Base-by-base conservation (phyloP, 116 monocot genomes). In the Dioscorea cayenensis region DNA sequence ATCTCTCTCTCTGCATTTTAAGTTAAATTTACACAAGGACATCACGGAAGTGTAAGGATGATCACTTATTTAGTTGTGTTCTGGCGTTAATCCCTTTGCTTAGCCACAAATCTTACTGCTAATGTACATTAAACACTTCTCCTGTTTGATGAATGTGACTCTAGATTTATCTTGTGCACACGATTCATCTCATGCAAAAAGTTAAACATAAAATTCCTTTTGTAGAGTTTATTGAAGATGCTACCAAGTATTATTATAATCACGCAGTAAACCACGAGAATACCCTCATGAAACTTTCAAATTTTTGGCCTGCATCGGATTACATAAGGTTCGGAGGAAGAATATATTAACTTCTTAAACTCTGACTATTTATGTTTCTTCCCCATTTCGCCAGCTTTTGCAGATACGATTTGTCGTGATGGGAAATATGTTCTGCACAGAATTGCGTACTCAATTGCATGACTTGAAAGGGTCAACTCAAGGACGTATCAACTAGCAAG, bases 391-490 rank as follows among this genome's bases (percentile, higher is more conserved):
- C 28, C 67, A 32, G 71, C 28, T 63, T 72, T 68, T 82, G 60
- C 72, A 92, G 96, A 79, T 97, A 23, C 84, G 92, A 12, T 97
- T 97, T 86, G 88, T 97, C 22, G 92, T 97, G 51, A 97, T 97
- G 96, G 96, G 96, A 58, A 97, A 97, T 79, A 92, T 97, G 96
- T 97, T 97, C 68, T 86, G 92, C 71, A 97, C 92, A 21, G 92
- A 97, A 73, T 59, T 92, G 51, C 70, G 81, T 18, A 97, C 92
- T 70, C 96, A 97, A n/a, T n/a, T n/a, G n/a, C 51, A 86, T 83
- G 96, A 97, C 66, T 79, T 97, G 72, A 97, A 97, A 78, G 96
- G 96, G 52, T 97, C 92, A 71, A 78, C 89, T 65, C 81, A 83
- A 23, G 96, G 96, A 77, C 84, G 96, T n/a, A 69, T 92, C 81